These are phyloP conservation scores for Aspergillus sojae DNA, from an alignment of 2,329 filamentous ascomycete species.

Conservation along the genomic window DNA sequence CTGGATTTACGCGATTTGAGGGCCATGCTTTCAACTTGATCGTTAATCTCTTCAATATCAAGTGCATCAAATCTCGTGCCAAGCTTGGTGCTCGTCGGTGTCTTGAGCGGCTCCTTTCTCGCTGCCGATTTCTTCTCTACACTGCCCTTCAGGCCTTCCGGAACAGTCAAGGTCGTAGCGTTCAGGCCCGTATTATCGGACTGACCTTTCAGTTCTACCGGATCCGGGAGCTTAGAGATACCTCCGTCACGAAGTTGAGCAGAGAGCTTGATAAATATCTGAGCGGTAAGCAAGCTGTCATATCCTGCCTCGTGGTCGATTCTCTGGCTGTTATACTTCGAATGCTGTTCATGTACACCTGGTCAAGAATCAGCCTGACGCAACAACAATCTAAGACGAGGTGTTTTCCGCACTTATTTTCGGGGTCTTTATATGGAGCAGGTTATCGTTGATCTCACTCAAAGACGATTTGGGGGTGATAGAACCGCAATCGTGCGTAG, in stretches of 20 bases:
- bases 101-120: neutral
- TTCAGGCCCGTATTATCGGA: neutral
- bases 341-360: conserved; percentile 36
- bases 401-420: conserved; percentile 31
- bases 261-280: conserved; percentile 59
- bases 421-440: conserved; percentile 30
- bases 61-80: conserved; percentile 34
- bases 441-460: conserved; percentile 30
- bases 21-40: conserved; percentile 6
- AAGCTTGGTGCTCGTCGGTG: conserved; percentile 12
- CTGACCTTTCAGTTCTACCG: neutral
- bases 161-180: neutral
- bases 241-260: conserved; percentile 52
- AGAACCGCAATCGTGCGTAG: conserved; percentile 58
- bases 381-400: neutral
- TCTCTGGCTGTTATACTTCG: conserved; percentile 31
- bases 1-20: neutral
- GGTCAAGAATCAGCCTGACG: conserved; percentile 20
- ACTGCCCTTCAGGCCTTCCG: neutral
- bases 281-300: conserved; percentile 63
- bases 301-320: conserved; percentile 62
- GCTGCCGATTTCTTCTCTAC: neutral
- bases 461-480: conserved; percentile 49
- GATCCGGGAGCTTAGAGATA: neutral
- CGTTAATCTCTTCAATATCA: conserved; percentile 18